Conservation (phyloP, 2,329 filamentous ascomycete genomes). For the Exutisphaerella laricina region DNA sequence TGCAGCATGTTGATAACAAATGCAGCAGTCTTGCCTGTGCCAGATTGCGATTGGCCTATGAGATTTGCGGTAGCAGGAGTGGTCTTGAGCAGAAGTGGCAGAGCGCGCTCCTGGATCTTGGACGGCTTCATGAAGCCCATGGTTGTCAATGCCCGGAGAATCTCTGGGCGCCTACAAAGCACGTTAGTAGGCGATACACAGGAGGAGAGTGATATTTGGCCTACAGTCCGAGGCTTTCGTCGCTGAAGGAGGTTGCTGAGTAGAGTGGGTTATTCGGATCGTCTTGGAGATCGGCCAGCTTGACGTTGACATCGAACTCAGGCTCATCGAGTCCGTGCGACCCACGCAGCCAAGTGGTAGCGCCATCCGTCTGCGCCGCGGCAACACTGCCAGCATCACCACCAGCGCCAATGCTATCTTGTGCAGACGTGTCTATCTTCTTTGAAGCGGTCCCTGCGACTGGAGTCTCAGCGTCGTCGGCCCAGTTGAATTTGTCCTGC, state of each 20-base stretch:
- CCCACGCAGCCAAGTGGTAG: slow-evolving; percentile 37
- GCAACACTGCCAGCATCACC: slow-evolving; percentile 12
- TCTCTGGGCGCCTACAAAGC: slow-evolving; percentile 48
- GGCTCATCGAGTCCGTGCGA: slow-evolving; percentile 56
- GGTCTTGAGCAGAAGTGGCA: slow-evolving; percentile 79
- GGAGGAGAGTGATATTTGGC: too few species aligned
- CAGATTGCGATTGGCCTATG: slow-evolving; percentile 98
- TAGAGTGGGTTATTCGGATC: slow-evolving; percentile 83
- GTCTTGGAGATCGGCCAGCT: slow-evolving; percentile 80
- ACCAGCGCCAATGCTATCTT: slow-evolving; percentile 12
- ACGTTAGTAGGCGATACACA: too few species aligned
- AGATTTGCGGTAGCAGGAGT: slow-evolving; percentile 80
- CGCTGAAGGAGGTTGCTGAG: slow-evolving; percentile 76
- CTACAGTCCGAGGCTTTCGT: slow-evolving; percentile 66
- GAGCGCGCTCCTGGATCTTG: slow-evolving; percentile 93
- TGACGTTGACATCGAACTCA: slow-evolving; percentile 85
- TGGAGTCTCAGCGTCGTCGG: slow-evolving; percentile 30
- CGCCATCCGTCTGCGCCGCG: slow-evolving; percentile 41
- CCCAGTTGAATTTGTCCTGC: slow-evolving; percentile 27
- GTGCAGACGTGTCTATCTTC: background rate
- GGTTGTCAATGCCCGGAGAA: slow-evolving; percentile 69
- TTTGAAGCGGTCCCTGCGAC: slow-evolving; percentile 13
- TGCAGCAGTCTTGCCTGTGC: slow-evolving; percentile 95
- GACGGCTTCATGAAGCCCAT: slow-evolving; percentile 94
- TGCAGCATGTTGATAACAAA: slow-evolving; percentile 90